These are phyloP conservation scores for Cercospora zeae-maydis DNA, from an alignment of 2,329 filamentous ascomycete genomes.

Conservation along the genomic window DNA sequence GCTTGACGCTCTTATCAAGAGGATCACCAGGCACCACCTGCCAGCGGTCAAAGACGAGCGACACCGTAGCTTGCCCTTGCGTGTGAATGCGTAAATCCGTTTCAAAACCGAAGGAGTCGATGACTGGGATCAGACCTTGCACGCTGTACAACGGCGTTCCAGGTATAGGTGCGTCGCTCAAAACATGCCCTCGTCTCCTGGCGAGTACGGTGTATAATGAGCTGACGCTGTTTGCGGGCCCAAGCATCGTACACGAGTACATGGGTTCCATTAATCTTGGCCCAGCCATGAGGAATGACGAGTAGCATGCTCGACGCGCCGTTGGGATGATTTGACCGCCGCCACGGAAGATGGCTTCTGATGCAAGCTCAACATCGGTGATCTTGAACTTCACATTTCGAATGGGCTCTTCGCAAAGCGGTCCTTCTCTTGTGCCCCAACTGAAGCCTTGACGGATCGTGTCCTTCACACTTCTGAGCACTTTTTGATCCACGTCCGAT, in stretches of 20 bases:
- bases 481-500: constrained; percentile 89
- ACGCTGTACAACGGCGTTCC: constrained; percentile 93
- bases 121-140: constrained; percentile 86
- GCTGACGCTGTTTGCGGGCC: constrained; percentile 81
- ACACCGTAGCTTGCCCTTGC: constrained; percentile 85
- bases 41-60: constrained; percentile 93
- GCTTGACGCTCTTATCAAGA: constrained; percentile 77
- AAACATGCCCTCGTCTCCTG: constrained; percentile 81
- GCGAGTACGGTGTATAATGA: constrained; percentile 90
- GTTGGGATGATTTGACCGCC: constrained; percentile 98
- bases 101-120: constrained; percentile 97
- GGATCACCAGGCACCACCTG: constrained; percentile 93
- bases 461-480: constrained; percentile 81
- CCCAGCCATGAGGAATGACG: constrained; percentile 93
- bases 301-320: constrained; percentile 86
- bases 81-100: constrained; percentile 95
- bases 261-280: constrained; percentile 95
- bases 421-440: constrained; percentile 93
- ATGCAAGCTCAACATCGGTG: constrained; percentile 81
- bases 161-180: constrained; percentile 89
- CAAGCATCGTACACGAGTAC: constrained; percentile 88
- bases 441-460: constrained; percentile 93
- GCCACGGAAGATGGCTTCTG: constrained; percentile 89
- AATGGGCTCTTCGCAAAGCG: constrained; percentile 96
- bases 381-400: constrained; percentile 97